Evolutionary conservation across 2,329 filamentous ascomycete genomes (phyloP), one percentile per base, ranked within the genome.

Genomic region (Harringtonia lauricola): DNA sequence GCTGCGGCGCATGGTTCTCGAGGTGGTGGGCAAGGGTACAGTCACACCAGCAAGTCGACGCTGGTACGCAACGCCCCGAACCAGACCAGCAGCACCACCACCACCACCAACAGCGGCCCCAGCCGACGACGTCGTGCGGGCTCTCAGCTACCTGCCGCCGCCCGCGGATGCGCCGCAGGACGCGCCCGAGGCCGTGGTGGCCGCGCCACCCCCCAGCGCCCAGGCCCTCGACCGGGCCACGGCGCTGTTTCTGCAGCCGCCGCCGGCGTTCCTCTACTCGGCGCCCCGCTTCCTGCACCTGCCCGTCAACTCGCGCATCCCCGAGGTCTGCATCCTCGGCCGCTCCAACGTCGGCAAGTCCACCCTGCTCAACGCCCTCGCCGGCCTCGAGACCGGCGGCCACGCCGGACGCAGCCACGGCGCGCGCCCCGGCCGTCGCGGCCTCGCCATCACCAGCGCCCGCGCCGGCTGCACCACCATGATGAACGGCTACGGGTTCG

Each of bases 281-380:
- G 70, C 69, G 17, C 64, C 64, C 31, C 53, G 57, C 36, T 67
- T 75, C 49, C 64, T 67, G 42, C 55, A 72, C 53, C 64, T 78
- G 47, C 64, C 64, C 26, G 55, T 65, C 52, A 78, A 78, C 57
- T 66, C 65, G 21, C 63, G 64, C 48, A 60, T 69, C 4, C 75
- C 75, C 36, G 75, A 79, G 51, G 74, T 94, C 41, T 83, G 86
- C 57, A 73, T 94, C 37, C 77, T 94, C 31, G 87, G 87, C 36
- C 87, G 89, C 54, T 88, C 86, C 51, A 94, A 94, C 57, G 86
- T 88, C 35, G 87, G 87, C 56, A 94, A 94, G 60, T 92, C 86
- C 2, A 86, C 86, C 15, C 83, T 94, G 52, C 81, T 94, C 63
- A 94, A 94, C 57, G 83, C 83, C 17, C 72, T 94, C 29, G 76